phyloP scores from a whole-genome alignment of 768 basidiomycete species.

The Xerocomus brunneocitrinus region DNA sequence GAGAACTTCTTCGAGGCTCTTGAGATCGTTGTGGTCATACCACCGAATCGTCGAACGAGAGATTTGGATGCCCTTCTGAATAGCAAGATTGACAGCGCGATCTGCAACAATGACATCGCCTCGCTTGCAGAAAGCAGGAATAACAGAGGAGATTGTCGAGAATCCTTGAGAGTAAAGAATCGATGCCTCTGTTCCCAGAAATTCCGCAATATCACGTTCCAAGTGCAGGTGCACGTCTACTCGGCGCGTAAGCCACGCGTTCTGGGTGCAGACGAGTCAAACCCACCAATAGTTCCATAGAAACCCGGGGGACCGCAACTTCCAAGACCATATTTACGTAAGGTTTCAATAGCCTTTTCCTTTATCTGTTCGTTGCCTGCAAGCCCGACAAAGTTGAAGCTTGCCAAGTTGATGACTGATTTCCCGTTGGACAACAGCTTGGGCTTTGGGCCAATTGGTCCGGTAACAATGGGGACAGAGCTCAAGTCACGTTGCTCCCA shows the following conservation, averaged over 20 bases:
- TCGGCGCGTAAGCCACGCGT: constrained; percentile 5
- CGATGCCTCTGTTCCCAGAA: constrained; percentile 81
- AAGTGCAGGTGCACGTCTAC: constrained; percentile 88
- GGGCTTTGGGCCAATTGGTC: constrained; percentile 79
- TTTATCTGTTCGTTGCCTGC: constrained; percentile 86
- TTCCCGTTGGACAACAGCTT: constrained; percentile 70
- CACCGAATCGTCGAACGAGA: constrained; percentile 87
- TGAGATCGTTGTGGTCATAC: constrained; percentile 95
- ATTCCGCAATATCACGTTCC: constrained; percentile 86
- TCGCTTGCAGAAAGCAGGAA: constrained; percentile 96
- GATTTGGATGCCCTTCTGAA: constrained; percentile 94
- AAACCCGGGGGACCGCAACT: constrained; percentile 96
- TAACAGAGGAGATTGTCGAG: constrained; percentile 87
- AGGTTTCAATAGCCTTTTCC: constrained; percentile 74
- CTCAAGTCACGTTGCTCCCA: constrained; percentile 66
- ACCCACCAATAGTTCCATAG: constrained; percentile 90
- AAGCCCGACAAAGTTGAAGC: constrained; percentile 88
- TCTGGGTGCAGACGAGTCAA: background rate
- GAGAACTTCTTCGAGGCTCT: constrained; percentile 85
- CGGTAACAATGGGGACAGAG: constrained; percentile 71
- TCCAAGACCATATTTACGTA: constrained; percentile 88
- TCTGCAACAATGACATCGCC: constrained; percentile 99
- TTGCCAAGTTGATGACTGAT: constrained; percentile 78
- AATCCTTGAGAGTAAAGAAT: constrained; percentile 96
- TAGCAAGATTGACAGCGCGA: constrained; percentile 90